Base-by-base conservation (phyloP, 2,329 filamentous ascomycete genomes). In the Talaromyces rugulosus region DNA sequence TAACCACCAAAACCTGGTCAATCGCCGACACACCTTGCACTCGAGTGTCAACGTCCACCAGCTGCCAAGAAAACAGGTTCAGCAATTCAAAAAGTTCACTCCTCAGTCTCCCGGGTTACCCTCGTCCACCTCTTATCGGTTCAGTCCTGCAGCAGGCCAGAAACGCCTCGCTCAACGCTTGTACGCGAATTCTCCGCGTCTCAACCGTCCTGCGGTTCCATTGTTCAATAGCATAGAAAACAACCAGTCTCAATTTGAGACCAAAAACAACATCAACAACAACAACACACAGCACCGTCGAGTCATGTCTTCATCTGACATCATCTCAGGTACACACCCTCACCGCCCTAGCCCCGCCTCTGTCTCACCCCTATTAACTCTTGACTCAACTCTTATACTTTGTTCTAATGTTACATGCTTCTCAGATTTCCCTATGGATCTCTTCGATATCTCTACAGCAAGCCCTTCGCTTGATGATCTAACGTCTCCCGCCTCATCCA, bases 251-350 rank as follows among this genome's bases (percentile, higher is more conserved):
- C 28, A 56, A 56, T 5, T 44, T 56, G 31, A 56, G 54, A 58
- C 40, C 40, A 57, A 59, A 59, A 58, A 34, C 31, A 42, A 31
- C 58, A 55, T 31, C 18, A 34, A 16, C 54, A 60, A 55, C 44
- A 55, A 33, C 54, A 56, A 44, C 18, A 27, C 66, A 66, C 66
- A 70, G 36, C 63, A 72, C 61, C 72, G 70, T 66, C 74, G 75
- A 64, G 73, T 73, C 65, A 77, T 78, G 75, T 77, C 76, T 50
- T 71, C 72, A 58, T 71, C 74, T 16, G 74, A 74, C 64, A 70
- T 78, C 63, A 62, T 67, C 53, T 72, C 74, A 73, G 76, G 77
- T 76, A 68, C 67, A 66, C 68, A 66, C 61, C 50, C 36, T n/a
- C 54, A 73, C 56, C 56, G 52, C 27, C 56, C 36, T 78, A 8